Evolutionary conservation across 495 filamentous ascomycete genomes (phyloP), one percentile per base, ranked within the genome.

Genomic region (Tuber microsphaerosporum): DNA sequence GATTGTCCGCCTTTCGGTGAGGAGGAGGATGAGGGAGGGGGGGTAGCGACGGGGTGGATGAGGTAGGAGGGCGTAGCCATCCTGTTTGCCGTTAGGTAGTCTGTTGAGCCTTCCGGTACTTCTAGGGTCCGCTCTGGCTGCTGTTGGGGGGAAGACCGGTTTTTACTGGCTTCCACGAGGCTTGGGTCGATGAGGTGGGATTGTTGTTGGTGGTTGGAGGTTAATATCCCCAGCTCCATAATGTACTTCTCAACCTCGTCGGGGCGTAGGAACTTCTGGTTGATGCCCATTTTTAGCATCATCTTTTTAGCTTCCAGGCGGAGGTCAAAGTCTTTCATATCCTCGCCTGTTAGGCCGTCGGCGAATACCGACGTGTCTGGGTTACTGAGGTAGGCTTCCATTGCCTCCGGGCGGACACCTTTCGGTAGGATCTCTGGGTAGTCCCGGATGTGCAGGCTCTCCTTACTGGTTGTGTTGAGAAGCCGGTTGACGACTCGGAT

Each of bases 171-270:
- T 70, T 22, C 22, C 44, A 45, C 41, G 6, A 41, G 43, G 31
- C 26, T 73, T 69, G 34, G 45, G 48, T 86, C 86, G 12, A 88
- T 72, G 39, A 71, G 70, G n/a, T 42, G 41, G 22, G 70, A 46
- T 42, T 71, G 44, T 17, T 71, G 44, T n/a, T 42, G 70, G 12
- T 51, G 56, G 56, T 2, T 77, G 43, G 71, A 37, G 71, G 72
- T 76, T 48, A 79, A 73, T 26, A 92, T 84, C 0, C 89, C 90
- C 44, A 87, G 85, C 81, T 88, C 85, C 73, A 85, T 84, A 26
- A 94, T 86, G 82, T 90, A 93, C 16, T 88, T 85, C 83, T 93
- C 90, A 8, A 93, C 89, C 79, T 94, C 92, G 70, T 89, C 85
- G 8, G 90, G 86, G 77, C 93, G 91, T 77, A 91, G 91, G 87